phyloP scores from a whole-genome alignment of 352 stramenopile genomes.

The Salisapilia sapeloensis region DNA sequence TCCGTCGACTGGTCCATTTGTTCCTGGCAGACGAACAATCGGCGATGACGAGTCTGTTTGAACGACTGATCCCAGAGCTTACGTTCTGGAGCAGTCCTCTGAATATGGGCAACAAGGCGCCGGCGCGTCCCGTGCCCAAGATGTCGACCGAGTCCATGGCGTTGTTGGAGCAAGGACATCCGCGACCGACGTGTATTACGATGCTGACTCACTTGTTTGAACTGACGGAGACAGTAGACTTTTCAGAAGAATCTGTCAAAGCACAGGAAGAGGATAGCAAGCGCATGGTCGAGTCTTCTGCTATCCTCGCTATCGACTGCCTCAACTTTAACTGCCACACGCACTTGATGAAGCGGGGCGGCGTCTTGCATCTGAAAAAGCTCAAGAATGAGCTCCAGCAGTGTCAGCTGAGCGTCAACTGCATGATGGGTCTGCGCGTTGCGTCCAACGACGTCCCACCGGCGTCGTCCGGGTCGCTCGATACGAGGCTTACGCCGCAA shows the following conservation, averaged over 20 bases:
- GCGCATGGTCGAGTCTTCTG: too few relatives aligned
- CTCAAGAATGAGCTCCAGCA: constrained; percentile 60
- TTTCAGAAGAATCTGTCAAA: constrained; percentile 27
- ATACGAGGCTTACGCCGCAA: constrained; percentile 35
- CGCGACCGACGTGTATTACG: constrained; percentile 47
- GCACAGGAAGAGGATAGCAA: constrained; percentile 1
- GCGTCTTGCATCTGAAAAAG: constrained; percentile 53
- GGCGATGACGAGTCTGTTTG: constrained; percentile 49
- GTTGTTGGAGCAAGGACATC: constrained; percentile 44
- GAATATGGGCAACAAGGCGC: constrained; percentile 5
- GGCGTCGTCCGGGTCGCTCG: constrained; percentile 4
- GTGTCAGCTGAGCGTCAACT: constrained; percentile 62
- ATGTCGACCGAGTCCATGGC: constrained; percentile 42
- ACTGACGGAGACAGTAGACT: constrained; percentile 70
- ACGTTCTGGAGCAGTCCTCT: constrained; percentile 63
- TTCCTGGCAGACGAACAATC: constrained; percentile 65
- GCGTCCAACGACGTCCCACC: constrained; percentile 14
- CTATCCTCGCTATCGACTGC: constrained; percentile 63
- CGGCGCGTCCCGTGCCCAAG: too few relatives aligned
- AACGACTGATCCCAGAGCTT: constrained; percentile 73
- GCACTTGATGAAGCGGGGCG: constrained; percentile 52
- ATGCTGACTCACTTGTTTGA: constrained; percentile 77
- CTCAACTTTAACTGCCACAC: constrained; percentile 77
- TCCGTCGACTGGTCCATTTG: constrained; percentile 64
- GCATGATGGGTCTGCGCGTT: constrained; percentile 75